Evolutionary conservation across 225 moss, liverwort and hornwort species (phyloP), one percentile per base, ranked within the genome.

Genomic region (Marchantia polymorpha): DNA sequence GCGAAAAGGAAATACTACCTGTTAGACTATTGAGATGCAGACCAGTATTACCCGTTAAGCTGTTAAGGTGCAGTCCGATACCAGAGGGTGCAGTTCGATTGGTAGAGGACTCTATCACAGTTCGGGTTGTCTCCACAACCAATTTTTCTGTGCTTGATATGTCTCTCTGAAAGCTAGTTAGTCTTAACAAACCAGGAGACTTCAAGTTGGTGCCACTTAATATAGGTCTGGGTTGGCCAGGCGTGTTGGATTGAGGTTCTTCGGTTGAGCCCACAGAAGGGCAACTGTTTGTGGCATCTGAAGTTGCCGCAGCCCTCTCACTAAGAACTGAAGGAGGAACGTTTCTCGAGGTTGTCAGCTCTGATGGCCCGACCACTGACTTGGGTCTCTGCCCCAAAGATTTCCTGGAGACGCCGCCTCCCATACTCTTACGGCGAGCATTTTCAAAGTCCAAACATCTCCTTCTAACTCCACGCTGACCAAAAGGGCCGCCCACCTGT

Each of bases 401-500:
- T 72, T 92, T 97, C 71, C 91, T 86, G n/a, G 90, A 89, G 30
- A 83, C 88, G 48, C 82, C 82, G 84, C 90, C 88, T 16, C 92
- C 92, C 82, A 91, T 83, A 56, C 94, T 97, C 87, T 94, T 97
- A 59, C 94, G 90, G 71, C 96, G 88, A n/a, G 89, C 94, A 19
- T 90, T 89, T 84, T 97, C 94, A 60, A 94, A 97, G 83, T 97
- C 96, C 51, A 97, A 84, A 81, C 96, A 94, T 74, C 96, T 89
- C 72, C 96, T 83, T 61, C 96, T 81, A 26, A 97, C 84, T 31
- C 94, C 94, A 64, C 94, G 84, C 78, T 97, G 96, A 51, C 89
- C 87, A 13, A 76, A 16, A 50, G 85, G 82, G 30, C 85, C 82
- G 60, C 85, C 85, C 48, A 82, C 88, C 93, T 93, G 85, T 17